Conservation (phyloP, 1,284 basidiomycete genomes). For the Malassezia obtusa region DNA sequence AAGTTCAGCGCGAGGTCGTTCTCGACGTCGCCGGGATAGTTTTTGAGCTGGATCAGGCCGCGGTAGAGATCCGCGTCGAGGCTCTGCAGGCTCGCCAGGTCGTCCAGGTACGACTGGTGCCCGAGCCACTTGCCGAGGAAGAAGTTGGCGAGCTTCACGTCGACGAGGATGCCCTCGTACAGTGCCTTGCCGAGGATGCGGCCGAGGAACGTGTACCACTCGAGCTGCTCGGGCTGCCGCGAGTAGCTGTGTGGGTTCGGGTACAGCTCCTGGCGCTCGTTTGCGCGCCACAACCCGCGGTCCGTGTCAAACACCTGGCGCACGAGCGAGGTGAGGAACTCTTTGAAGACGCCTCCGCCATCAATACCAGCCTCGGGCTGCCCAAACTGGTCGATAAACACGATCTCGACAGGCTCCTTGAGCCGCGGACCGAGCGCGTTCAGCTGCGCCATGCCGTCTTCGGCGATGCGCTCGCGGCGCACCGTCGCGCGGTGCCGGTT, state of each 20-base stretch:
- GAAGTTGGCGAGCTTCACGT: slow-evolving; percentile 88
- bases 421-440: slow-evolving; percentile 60
- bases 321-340: slow-evolving; percentile 68
- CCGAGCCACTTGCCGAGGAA: slow-evolving; percentile 66
- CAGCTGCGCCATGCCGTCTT: slow-evolving; percentile 72
- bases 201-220: slow-evolving; percentile 91
- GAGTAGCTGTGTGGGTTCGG: slow-evolving; percentile 64
- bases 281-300: slow-evolving; percentile 83
- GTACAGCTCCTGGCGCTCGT: slow-evolving; percentile 81
- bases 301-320: slow-evolving; percentile 92
- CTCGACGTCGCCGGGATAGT: slow-evolving; percentile 76
- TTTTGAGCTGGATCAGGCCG: slow-evolving; percentile 83
- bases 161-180: slow-evolving; percentile 93
- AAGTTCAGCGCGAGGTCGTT: slow-evolving; percentile 81
- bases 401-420: slow-evolving; percentile 71
- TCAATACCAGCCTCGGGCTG: slow-evolving; percentile 82
- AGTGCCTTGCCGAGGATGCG: slow-evolving; percentile 87
- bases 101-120: slow-evolving; percentile 40
- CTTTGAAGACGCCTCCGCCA: slow-evolving; percentile 94
- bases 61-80: slow-evolving; percentile 69
- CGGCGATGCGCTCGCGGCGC: slow-evolving; percentile 63
- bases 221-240: slow-evolving; percentile 30
- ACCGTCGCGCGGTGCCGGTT: slow-evolving; percentile 55
- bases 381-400: slow-evolving; percentile 82
- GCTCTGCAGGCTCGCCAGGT: slow-evolving; percentile 38